Evolutionary conservation across 2,329 filamentous ascomycete genomes (phyloP).

Genomic region (Plenodomus tracheiphilus): DNA sequence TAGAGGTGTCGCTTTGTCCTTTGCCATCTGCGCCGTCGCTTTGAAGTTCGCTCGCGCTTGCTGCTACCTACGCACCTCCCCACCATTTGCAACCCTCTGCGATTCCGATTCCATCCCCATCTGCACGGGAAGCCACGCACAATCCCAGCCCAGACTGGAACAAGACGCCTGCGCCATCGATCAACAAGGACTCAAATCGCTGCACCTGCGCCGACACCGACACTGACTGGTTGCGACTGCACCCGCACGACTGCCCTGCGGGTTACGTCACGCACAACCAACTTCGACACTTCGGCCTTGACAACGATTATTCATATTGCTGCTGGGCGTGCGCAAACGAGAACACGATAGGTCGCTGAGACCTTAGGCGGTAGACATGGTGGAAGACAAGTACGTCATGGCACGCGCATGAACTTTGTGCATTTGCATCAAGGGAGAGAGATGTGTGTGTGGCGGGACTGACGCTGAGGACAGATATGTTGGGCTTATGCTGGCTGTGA

Average conservation of each 20-base stretch:
- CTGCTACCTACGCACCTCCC: background rate
- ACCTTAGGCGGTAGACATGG: slow-evolving; percentile 27
- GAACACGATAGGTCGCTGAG: slow-evolving; percentile 8
- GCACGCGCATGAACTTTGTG: background rate
- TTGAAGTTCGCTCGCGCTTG: background rate
- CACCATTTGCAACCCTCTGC: no score
- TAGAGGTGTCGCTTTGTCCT: background rate
- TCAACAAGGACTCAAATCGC: slow-evolving; percentile 6
- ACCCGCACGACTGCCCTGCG: background rate
- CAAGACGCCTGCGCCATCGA: slow-evolving; percentile 4
- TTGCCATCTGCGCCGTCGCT: slow-evolving; percentile 3
- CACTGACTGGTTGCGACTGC: background rate
- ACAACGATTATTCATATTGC: background rate
- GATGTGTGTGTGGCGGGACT: slow-evolving; percentile 13
- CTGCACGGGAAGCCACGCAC: background rate
- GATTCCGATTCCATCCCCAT: no score
- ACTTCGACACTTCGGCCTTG: background rate
- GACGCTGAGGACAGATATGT: slow-evolving; percentile 43
- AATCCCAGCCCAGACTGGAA: background rate
- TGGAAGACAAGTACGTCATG: slow-evolving; percentile 47
- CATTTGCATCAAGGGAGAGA: background rate
- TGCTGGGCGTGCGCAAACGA: background rate
- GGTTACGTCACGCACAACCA: background rate
- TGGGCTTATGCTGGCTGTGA: slow-evolving; percentile 46
- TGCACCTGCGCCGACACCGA: slow-evolving; percentile 2